Percentiles rank a stretch among this genome's conserved stretches.
Evolutionary conservation across 495 filamentous ascomycete species (phyloP).

Genomic region (Lophiotrema nucula): DNA sequence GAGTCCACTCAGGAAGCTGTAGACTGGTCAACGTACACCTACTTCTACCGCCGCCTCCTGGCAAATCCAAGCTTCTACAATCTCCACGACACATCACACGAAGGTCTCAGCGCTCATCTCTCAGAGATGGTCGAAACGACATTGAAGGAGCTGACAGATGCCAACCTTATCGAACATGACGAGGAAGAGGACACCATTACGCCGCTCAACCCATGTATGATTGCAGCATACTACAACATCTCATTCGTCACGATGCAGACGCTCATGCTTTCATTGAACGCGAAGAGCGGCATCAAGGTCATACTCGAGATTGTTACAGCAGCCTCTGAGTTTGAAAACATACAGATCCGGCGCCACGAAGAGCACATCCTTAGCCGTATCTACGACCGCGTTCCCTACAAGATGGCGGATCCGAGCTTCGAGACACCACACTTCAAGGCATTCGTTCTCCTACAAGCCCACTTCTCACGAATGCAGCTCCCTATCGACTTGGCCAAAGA

Average conservation of each 20-base stretch:
- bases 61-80: conserved; percentile 97
- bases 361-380: conserved; percentile 84
- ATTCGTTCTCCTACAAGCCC: conserved; percentile 91
- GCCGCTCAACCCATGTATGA: conserved; percentile 93
- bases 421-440: conserved; percentile 98
- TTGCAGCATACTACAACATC: conserved; percentile 98
- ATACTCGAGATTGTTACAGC: conserved; percentile 97
- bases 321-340: conserved; percentile 91
- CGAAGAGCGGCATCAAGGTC: conserved; percentile 87
- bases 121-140: conserved; percentile 95
- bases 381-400: conserved; percentile 91
- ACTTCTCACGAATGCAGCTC: conserved; percentile 95
- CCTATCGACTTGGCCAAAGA: conserved; percentile 97
- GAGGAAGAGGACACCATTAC: conserved; percentile 92
- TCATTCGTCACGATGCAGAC: conserved; percentile 99
- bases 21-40: conserved; percentile 97
- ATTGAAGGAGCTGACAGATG: conserved; percentile 84
- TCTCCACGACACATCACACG: conserved; percentile 82
- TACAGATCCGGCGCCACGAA: conserved; percentile 93
- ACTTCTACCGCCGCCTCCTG: conserved; percentile 96
- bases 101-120: conserved; percentile 88
- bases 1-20: conserved; percentile 95
- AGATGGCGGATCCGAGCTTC: conserved; percentile 80
- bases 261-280: conserved; percentile 89
- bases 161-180: conserved; percentile 94